A percentile compares a stretch with the other conserved stretches of the same genome.
Evolutionary conservation across 2,329 filamentous ascomycete genomes (phyloP).

Genomic region (Arthroderma uncinatum): DNA sequence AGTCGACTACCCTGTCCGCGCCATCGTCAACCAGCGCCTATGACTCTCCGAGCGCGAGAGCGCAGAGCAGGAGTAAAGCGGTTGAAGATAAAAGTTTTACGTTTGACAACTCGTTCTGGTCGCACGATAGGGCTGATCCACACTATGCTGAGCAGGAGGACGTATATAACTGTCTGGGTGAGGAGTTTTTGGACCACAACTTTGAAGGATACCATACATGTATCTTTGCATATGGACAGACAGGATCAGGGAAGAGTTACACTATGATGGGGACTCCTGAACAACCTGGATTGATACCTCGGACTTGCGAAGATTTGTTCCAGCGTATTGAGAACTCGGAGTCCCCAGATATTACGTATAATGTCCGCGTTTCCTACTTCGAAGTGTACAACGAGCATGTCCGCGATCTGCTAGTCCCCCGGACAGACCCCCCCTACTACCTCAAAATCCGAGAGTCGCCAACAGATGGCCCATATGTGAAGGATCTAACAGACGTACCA

Average conservation of each 20-base stretch:
- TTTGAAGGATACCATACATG: constrained; percentile 99
- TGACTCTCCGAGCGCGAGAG: constrained; percentile 38
- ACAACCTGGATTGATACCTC: constrained; percentile 80
- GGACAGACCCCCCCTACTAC: constrained; percentile 72
- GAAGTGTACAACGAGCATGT: constrained; percentile 99
- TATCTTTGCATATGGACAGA: constrained; percentile 97
- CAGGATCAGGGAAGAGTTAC: constrained; percentile 94
- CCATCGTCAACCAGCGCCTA: constrained; percentile 46
- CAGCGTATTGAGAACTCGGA: constrained; percentile 79
- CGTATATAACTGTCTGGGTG: constrained; percentile 84
- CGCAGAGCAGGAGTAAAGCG: constrained; percentile 56
- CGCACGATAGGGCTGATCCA: constrained; percentile 63
- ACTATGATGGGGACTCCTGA: constrained; percentile 90
- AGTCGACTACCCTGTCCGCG: constrained; percentile 69
- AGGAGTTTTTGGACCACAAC: constrained; percentile 97
- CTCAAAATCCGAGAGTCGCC: constrained; percentile 95
- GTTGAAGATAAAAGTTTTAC: constrained; percentile 84
- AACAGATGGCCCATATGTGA: constrained; percentile 90
- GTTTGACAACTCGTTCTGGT: constrained; percentile 99
- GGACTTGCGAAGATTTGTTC: constrained; percentile 92
- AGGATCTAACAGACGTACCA: constrained; percentile 86
- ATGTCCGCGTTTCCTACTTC: constrained; percentile 95
- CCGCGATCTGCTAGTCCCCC: constrained; percentile 75
- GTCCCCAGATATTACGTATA: constrained; percentile 86
- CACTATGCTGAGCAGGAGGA: constrained; percentile 90